Evolutionary conservation across 768 basidiomycete genomes (phyloP), one percentile per base, ranked within the genome.

Genomic region (Termitomyces sp.): DNA sequence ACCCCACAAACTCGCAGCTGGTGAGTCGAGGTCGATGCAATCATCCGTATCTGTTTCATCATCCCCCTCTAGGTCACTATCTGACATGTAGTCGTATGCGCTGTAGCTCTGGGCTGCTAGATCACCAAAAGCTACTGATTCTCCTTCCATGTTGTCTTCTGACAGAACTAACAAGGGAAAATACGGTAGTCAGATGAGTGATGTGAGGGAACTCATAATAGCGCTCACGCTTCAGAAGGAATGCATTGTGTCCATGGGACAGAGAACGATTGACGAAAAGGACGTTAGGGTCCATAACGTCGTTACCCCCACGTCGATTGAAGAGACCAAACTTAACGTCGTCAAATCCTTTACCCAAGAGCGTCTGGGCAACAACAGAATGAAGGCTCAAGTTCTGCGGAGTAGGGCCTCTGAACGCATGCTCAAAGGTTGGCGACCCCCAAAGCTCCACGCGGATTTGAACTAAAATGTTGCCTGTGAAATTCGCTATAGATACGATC

Each of bases 261-360:
- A 69, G 28, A 1, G 58, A 50, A 18, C 44, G 44, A 30, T 63
- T 66, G 30, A 61, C 64, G 35, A 64, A 69, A 7, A 69, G 35
- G 16, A 66, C 26, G 3, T 56, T 50, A 7, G 63, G 66, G 13
- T 62, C 59, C 4, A 36, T 59, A 4, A 59, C 62, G 4, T 40
- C 56, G 2, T 36, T 46, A 2, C 32, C 53, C 20, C 54, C 50
- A n/a, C 59, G 61, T 32, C 62, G 57, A 28, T 59, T 64, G 62
- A 67, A 68, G 26, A 66, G 62, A n/a, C 61, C 66, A 53, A 68
- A 68, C 48, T 64, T 68, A n/a, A 59, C 33, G 48, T 69, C 62
- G 1, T 63, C 53, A 2, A 67, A 20, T 13, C 62, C 66, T n/a
- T 49, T 35, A 14, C 66, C 66, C 2, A 13, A 12, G 26, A 68